Percentiles rank a stretch among this genome's conserved stretches.
Conservation (phyloP, 805 yeast genomes). For the Saturnispora bothae region DNA sequence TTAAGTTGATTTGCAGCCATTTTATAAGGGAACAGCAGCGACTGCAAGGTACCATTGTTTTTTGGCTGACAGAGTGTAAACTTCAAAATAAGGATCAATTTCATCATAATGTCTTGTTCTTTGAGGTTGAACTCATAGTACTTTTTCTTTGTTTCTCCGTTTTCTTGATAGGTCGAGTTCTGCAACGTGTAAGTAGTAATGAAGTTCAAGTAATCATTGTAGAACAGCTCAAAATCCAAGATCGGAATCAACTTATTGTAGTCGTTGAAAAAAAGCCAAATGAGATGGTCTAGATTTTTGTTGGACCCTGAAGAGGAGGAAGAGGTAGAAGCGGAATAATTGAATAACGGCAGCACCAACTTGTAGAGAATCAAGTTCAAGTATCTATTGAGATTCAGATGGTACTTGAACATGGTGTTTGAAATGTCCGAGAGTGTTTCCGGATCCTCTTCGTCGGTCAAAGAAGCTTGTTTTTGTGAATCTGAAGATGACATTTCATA, state of each 20-base stretch:
- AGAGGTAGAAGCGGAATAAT: conserved; percentile 5
- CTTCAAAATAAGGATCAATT: conserved; percentile 44
- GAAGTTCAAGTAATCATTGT: conserved; percentile 42
- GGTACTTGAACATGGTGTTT: conserved; percentile 22
- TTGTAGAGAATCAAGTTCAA: conserved; percentile 26
- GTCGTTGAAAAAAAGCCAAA: conserved; percentile 39
- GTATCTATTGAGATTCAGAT: conserved; percentile 28
- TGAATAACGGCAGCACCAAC: conserved; percentile 25
- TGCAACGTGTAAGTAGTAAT: conserved; percentile 28
- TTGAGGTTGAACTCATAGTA: conserved; percentile 24
- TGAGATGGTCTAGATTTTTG: conserved; percentile 33
- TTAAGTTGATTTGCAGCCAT: conserved; percentile 22
- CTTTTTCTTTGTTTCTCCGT: conserved; percentile 31
- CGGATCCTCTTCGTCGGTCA: conserved; percentile 1
- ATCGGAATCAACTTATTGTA: conserved; percentile 46
- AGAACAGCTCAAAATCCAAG: conserved; percentile 42
- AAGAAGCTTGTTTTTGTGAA: not conserved
- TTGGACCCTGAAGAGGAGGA: conserved; percentile 14
- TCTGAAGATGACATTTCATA: conserved; percentile 13
- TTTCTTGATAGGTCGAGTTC: conserved; percentile 28
- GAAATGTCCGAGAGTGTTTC: conserved; percentile 3
- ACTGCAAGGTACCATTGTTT: conserved; percentile 9
- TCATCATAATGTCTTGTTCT: conserved; percentile 33
- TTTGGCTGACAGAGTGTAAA: conserved; percentile 34
- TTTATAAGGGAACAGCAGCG: conserved; percentile 20